Percentiles rank a stretch among this genome's conserved stretches.
phyloP scores from a whole-genome alignment of 2,329 filamentous ascomycete genomes.

The Fusarium sp. region DNA sequence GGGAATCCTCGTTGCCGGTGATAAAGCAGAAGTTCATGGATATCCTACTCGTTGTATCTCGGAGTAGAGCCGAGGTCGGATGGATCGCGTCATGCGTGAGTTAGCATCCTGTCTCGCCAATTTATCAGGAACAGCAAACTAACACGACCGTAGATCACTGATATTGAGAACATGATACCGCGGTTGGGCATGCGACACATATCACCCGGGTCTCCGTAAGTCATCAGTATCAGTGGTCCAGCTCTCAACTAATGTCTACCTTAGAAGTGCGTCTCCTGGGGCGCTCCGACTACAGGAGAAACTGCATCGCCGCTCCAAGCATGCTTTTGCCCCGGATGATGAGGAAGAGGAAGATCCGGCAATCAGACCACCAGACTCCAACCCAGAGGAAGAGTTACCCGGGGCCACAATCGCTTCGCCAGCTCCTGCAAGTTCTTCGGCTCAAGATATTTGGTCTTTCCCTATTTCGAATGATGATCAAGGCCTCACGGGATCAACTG shows the following conservation, averaged over 20 bases:
- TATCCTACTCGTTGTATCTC: neutral
- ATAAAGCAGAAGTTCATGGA: conserved; percentile 27
- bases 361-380: neutral
- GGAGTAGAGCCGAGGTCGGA: neutral
- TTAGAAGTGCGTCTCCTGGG: neutral
- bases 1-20: neutral
- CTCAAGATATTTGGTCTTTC: conserved; percentile 20
- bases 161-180: conserved; percentile 27
- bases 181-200: neutral
- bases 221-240: accelerated
- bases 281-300: conserved; percentile 8
- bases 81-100: conserved; percentile 29
- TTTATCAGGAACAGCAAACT: neutral
- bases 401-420: accelerated
- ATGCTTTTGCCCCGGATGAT: conserved; percentile 26
- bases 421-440: neutral
- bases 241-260: neutral
- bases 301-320: conserved; percentile 35
- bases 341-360: conserved; percentile 26
- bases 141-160: neutral
- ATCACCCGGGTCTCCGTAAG: conserved; percentile 10
- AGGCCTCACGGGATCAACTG: neutral
- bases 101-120: accelerated
- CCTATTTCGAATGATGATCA: neutral
- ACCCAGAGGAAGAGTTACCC: neutral